Base-by-base conservation (phyloP, 2,329 filamentous ascomycete genomes). In the Trichoderma aggressivum region DNA sequence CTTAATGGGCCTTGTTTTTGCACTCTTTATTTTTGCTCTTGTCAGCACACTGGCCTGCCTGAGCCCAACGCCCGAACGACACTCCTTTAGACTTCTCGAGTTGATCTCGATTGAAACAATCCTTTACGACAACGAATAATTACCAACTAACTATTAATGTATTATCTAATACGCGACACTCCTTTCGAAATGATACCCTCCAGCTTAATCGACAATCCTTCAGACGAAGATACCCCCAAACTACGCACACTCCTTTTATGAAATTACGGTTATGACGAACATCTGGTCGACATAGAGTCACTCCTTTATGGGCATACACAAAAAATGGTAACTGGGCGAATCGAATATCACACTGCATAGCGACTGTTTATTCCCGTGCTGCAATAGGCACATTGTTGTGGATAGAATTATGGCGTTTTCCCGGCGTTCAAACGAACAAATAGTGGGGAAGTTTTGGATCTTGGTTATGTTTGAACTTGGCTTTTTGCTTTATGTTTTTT, bases 341-440 rank as follows among this genome's bases (percentile, higher is more conserved):
- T 79, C 79, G 82, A 83, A 74, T 71, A 75, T 76, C 73, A 81
- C 82, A 84, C 80, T 86, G 85, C 85, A 87, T 87, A 86, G 85
- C 86, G 85, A 84, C 83, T 85, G 82, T 83, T 59, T 83, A 70
- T 82, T 78, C 74, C 24, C 47, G 58, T 71, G 71, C 67, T 70
- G 30, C 56, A 34, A 66, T 34, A 67, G n/a, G 70, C 70, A 72
- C 56, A 63, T 55, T 66, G 21, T 34, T 70, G 56, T 50, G 70
- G 59, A 70, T 70, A 70, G 70, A 70, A 65, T 34, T n/a, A 59
- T 64, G 70, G 70, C 47, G 59, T 70, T 72, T 63, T 58, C 18
- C 30, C 47, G 70, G 65, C 43, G 66, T 72, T 72, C 67, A 61
- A 69, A 70, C 16, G 59, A 64, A 61, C 65, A 64, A 70, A 61